phyloP scores from a whole-genome alignment of 192 early-diverging fungal species.

The Haplosporangium gracile region DNA sequence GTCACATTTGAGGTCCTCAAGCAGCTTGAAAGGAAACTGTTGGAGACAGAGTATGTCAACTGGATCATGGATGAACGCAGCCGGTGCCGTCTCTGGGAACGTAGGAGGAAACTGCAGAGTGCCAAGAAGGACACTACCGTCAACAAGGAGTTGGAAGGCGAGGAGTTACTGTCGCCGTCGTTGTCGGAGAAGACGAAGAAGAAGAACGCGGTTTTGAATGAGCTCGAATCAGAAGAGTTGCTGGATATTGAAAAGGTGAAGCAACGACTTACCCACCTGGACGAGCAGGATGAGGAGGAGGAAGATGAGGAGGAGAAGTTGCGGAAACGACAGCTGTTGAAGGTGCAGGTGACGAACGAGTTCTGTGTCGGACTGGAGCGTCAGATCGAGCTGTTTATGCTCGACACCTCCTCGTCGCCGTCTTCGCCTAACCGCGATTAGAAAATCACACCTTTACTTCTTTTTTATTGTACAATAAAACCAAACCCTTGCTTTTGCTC shows the following conservation, averaged over 20 bases:
- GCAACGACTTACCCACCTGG: neutral
- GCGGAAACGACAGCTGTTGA: neutral
- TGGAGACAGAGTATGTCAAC: conserved; percentile 67
- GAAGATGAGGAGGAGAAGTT: neutral
- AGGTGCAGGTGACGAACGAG: conserved; percentile 21
- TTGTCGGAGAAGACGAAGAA: neutral
- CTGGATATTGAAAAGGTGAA: conserved; percentile 13
- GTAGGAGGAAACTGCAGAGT: neutral
- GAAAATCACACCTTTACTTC: neutral
- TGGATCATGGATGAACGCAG: conserved; percentile 64
- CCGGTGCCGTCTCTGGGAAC: conserved; percentile 55
- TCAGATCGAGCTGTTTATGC: conserved; percentile 32
- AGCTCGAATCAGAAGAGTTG: conserved; percentile 7
- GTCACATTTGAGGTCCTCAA: conserved; percentile 63
- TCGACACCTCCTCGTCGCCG: neutral
- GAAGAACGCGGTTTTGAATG: neutral
- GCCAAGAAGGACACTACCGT: neutral
- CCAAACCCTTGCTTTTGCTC: neutral
- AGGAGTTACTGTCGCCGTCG: neutral
- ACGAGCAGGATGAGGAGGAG: neutral
- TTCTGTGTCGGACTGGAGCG: conserved; percentile 37
- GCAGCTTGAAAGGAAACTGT: conserved; percentile 57
- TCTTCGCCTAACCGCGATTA: neutral
- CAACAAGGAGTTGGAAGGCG: neutral
- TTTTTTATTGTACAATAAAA: neutral